Conservation (phyloP, 495 filamentous ascomycete species). For the Xylaria grammica region DNA sequence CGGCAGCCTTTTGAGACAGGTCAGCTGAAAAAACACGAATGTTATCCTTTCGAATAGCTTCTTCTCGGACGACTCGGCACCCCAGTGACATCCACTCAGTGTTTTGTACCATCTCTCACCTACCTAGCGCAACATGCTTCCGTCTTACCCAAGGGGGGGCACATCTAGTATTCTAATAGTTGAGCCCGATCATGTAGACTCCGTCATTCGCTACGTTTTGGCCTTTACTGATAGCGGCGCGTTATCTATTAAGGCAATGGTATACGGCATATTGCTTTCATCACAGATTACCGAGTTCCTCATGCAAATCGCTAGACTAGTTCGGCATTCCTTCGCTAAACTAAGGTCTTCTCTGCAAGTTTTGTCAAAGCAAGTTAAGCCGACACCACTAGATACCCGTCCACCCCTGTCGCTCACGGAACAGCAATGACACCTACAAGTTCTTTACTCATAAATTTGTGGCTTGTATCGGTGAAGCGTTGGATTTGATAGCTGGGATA, state of each 20-base stretch:
- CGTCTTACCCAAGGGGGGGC: not conserved
- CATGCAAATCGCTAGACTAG: not conserved
- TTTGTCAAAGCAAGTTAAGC: slow-evolving; percentile 15
- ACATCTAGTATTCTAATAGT: not conserved
- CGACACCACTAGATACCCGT: slow-evolving; percentile 11
- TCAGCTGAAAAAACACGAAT: not conserved
- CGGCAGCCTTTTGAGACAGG: not conserved
- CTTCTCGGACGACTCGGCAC: not conserved
- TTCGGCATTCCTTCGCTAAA: not conserved
- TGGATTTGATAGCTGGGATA: not conserved
- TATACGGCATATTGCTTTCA: slow-evolving; percentile 14
- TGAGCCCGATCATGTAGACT: not conserved
- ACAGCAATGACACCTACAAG: slow-evolving; percentile 13
- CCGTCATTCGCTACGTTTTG: not conserved
- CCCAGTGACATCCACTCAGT: not conserved
- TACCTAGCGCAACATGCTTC: not conserved
- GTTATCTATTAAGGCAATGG: not conserved
- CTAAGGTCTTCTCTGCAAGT: not conserved
- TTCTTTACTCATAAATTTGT: not conserved
- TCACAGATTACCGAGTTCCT: slow-evolving; percentile 12
- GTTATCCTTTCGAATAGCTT: not conserved
- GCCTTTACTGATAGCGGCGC: not conserved
- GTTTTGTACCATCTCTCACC: not conserved
- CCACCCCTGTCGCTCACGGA: not conserved
- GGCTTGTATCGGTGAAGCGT: not conserved